Evolutionary conservation across 2,329 filamentous ascomycete species (phyloP).

Genomic region (Penicillium sp.): DNA sequence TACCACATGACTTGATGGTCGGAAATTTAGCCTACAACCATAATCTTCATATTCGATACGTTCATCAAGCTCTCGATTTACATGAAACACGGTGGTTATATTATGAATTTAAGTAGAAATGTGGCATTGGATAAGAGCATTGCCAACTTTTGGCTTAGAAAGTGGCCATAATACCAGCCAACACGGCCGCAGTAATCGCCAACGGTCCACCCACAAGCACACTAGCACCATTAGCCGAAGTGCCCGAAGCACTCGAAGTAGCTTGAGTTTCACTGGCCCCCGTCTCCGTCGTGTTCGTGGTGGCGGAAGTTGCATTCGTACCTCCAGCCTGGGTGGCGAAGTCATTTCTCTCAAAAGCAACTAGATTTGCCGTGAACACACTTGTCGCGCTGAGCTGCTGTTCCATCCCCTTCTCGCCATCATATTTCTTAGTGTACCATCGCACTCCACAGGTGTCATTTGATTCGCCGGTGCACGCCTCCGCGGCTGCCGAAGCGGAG

Average conservation of each 20-base stretch:
- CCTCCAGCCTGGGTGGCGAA: neutral
- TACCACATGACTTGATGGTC: neutral
- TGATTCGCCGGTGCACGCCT: constrained; percentile 55
- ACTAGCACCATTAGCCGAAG: neutral
- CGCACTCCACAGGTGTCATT: constrained; percentile 5
- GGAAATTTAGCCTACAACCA: neutral
- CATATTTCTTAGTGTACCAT: constrained; percentile 11
- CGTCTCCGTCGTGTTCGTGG: neutral
- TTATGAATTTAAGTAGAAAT: neutral
- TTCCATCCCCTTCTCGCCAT: constrained; percentile 1
- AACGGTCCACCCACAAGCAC: neutral
- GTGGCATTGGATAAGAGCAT: neutral
- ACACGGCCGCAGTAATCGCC: neutral
- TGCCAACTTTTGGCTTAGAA: neutral
- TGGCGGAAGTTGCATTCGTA: neutral
- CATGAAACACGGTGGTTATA: too few species aligned
- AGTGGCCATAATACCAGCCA: neutral
- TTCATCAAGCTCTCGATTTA: too few species aligned
- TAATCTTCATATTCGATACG: too few species aligned
- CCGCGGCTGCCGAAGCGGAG: constrained; percentile 60
- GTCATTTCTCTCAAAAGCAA: constrained; percentile 4
- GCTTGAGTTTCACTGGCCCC: neutral
- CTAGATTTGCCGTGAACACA: constrained; percentile 13
- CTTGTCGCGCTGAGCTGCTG: constrained; percentile 7
- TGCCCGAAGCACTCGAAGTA: neutral